Evolutionary conservation across 805 yeast genomes (phyloP).

Genomic region (Kodamaea lidongshanica): DNA sequence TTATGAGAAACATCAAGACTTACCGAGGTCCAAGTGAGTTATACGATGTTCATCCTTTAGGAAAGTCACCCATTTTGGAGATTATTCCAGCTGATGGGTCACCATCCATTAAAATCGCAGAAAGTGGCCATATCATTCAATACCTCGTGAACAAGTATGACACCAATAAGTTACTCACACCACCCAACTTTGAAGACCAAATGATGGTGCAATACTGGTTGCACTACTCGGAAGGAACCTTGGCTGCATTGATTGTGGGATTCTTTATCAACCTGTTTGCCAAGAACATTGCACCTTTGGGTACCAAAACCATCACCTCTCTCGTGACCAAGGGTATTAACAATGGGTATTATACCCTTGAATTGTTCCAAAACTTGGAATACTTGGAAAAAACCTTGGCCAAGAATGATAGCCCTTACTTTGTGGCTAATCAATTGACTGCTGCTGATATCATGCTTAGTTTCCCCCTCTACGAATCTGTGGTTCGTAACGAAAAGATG

Average conservation of each 20-base stretch:
- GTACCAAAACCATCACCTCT: conserved; percentile 39
- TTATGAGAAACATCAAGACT: conserved; percentile 42
- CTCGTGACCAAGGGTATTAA: conserved; percentile 42
- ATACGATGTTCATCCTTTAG: conserved; percentile 52
- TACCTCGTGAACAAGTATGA: conserved; percentile 33
- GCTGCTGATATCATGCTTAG: conserved; percentile 53
- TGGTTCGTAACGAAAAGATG: conserved; percentile 32
- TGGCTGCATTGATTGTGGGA: conserved; percentile 43
- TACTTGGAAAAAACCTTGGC: conserved; percentile 37
- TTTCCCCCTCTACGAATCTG: conserved; percentile 38
- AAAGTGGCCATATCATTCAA: conserved; percentile 35
- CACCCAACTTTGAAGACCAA: conserved; percentile 19
- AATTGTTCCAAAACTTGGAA: conserved; percentile 34
- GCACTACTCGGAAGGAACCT: conserved; percentile 57
- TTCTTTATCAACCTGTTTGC: conserved; percentile 36
- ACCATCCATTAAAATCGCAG: conserved; percentile 29
- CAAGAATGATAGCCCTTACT: conserved; percentile 28
- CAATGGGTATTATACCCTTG: conserved; percentile 44
- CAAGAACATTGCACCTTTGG: conserved; percentile 41
- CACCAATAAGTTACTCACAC: conserved; percentile 20
- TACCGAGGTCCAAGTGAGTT: conserved; percentile 39
- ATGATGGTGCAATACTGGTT: conserved; percentile 45
- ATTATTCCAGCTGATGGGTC: conserved; percentile 28
- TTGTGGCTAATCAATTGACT: conserved; percentile 46
- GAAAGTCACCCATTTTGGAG: conserved; percentile 58